Conservation (phyloP, 208 protist species). For the Kentomonas sorsogonicus region DNA sequence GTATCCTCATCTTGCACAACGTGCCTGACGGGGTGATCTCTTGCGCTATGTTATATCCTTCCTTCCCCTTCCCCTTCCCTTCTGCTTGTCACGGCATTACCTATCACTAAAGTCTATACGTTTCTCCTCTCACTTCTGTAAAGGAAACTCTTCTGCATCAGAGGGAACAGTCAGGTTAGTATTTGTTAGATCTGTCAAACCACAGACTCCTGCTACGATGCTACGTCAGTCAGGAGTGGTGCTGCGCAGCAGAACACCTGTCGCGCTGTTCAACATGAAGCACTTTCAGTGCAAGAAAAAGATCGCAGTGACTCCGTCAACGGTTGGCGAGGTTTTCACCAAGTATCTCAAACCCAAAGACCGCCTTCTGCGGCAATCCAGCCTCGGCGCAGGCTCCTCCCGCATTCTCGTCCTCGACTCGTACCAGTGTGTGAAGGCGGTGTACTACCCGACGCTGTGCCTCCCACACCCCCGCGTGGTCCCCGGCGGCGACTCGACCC, state of each 20-base stretch:
- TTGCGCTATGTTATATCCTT: slow-evolving; percentile 13
- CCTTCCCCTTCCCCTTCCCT: slow-evolving; percentile 5
- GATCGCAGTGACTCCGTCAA: slow-evolving; percentile 36
- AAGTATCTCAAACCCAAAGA: slow-evolving; percentile 42
- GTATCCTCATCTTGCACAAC: too few relatives aligned
- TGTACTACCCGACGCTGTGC: slow-evolving; percentile 69
- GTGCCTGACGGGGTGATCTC: too few relatives aligned
- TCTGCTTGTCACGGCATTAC: too few relatives aligned
- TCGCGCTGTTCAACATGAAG: slow-evolving; percentile 84
- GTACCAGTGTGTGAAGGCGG: slow-evolving; percentile 72
- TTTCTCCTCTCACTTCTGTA: too few relatives aligned
- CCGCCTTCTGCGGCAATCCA: slow-evolving; percentile 67
- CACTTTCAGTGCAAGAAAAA: slow-evolving; percentile 61
- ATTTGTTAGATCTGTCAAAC: too few relatives aligned
- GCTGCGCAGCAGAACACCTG: slow-evolving; percentile 27
- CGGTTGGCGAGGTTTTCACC: slow-evolving; percentile 26
- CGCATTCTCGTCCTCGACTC: slow-evolving; percentile 79
- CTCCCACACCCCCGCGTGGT: slow-evolving; percentile 55
- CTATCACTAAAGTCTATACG: too few relatives aligned
- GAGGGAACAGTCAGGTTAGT: too few relatives aligned
- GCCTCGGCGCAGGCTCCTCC: slow-evolving; percentile 37
- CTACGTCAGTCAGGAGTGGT: background rate
- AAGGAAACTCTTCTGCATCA: too few relatives aligned
- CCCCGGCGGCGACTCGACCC: slow-evolving; percentile 25
- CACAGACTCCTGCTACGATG: too few relatives aligned